Conservation (phyloP, 2,329 filamentous ascomycete species). For the Calonectria leucothoes region DNA sequence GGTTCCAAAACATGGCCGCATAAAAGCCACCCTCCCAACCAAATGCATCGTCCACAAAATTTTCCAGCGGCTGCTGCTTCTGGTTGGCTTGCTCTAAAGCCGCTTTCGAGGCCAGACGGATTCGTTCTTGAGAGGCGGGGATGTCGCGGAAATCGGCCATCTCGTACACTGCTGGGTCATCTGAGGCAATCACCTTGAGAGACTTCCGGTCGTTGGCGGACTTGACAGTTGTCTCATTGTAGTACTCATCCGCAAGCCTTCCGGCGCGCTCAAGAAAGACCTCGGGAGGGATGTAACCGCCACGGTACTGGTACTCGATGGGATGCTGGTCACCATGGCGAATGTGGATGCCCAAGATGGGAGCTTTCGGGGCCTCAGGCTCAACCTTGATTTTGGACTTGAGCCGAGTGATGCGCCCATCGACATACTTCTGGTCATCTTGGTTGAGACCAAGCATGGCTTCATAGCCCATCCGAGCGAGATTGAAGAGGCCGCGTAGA, state of each 20-base stretch:
- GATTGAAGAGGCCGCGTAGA: conserved; percentile 69
- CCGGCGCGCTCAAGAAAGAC: conserved; percentile 72
- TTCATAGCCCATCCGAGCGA: conserved; percentile 78
- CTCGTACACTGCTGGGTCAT: conserved; percentile 81
- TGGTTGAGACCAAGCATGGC: conserved; percentile 77
- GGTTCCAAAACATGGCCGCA: conserved; percentile 81
- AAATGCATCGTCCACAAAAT: conserved; percentile 79
- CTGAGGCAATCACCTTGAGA: conserved; percentile 77
- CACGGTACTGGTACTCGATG: conserved; percentile 79
- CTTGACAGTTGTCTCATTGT: conserved; percentile 56
- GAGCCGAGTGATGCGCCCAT: conserved; percentile 68
- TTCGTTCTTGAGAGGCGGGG: conserved; percentile 77
- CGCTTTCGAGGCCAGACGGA: conserved; percentile 77
- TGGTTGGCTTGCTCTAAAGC: conserved; percentile 53
- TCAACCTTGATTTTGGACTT: conserved; percentile 57
- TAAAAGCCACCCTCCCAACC: conserved; percentile 94
- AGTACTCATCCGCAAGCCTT: conserved; percentile 62
- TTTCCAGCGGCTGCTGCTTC: conserved; percentile 65
- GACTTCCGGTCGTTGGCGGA: conserved; percentile 52
- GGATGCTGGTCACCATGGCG: conserved; percentile 85
- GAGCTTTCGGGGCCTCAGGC: conserved; percentile 52
- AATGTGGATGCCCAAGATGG: conserved; percentile 77
- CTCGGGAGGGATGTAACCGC: conserved; percentile 81
- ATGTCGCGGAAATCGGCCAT: conserved; percentile 70
- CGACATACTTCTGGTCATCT: conserved; percentile 75